Evolutionary conservation across 345 rosid genomes (phyloP), one percentile per base, ranked within the genome.

Genomic region (Clausena lansium): DNA sequence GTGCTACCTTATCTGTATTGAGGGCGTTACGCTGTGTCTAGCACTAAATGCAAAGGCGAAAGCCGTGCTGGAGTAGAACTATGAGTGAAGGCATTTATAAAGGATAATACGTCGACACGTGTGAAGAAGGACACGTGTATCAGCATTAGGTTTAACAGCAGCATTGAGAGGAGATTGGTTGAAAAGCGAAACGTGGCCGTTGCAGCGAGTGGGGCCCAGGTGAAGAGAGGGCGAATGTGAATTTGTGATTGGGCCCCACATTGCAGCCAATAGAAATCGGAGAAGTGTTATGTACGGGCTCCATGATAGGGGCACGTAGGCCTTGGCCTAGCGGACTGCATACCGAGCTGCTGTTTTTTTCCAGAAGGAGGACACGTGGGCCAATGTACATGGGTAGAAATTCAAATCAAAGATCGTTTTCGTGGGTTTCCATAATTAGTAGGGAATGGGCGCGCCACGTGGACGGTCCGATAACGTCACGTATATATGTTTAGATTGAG

Each of bases 81-180:
- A 67, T 14, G 69, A 35, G 11, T 11, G 25, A 17, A 30, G 0
- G 41, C 25, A 30, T 86, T 77, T 91, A 85, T 87, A 89, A 30
- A 81, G 79, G 76, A n/a, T 36, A 15, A 35, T 25, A 55, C 17
- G 17, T 50, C 9, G 91, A 84, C 95, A 81, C 92, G 94, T 88
- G 89, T 83, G 80, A 67, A 33, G 33, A 0, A 1, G 0, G 76
- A 88, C 91, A 85, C 90, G 88, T 81, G 90, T 83, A 80, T 36
- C 25, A 3, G 30, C 24, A 52, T 67, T 9, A 33, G 13, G 73
- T 55, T 62, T 1, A 80, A 70, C 85, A 79, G 78, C 86, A 79
- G 77, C 86, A 39, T 79, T 70, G 77, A 41, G 71, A 74, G 76
- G 70, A 35, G 78, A 85, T 87, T 89, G 85, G 85, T 64, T 39